A percentile compares a stretch with the other conserved stretches of the same genome.
Conservation (phyloP, 2,329 filamentous ascomycete species). For the Rasamsonia emersonii region DNA sequence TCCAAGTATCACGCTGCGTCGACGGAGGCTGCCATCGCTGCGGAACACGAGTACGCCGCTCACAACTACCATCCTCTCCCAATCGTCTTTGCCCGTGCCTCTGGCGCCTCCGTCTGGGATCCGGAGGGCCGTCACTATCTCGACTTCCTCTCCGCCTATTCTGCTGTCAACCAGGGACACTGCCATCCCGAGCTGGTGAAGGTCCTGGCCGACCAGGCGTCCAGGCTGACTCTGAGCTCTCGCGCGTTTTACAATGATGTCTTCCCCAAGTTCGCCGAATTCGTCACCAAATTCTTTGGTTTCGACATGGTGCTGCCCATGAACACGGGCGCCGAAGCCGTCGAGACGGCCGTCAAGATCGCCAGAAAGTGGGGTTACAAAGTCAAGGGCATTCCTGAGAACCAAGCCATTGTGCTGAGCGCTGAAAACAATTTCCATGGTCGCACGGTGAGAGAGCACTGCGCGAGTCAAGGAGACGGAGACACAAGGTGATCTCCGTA, state of each 20-base stretch:
- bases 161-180: conserved; percentile 94
- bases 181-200: conserved; percentile 95
- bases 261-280: conserved; percentile 90
- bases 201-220: conserved; percentile 79
- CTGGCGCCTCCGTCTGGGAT: conserved; percentile 89
- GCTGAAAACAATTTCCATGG: conserved; percentile 94
- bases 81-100: conserved; percentile 79
- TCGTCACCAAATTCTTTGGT: conserved; percentile 78
- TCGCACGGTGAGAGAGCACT: conserved; percentile 60
- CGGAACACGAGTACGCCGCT: conserved; percentile 77
- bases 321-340: conserved; percentile 95
- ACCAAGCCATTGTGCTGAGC: conserved; percentile 75
- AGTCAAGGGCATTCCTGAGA: conserved; percentile 77
- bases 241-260: conserved; percentile 98
- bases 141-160: conserved; percentile 97
- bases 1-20: conserved; percentile 65
- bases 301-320: conserved; percentile 98
- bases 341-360: conserved; percentile 93
- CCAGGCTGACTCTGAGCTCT: conserved; percentile 81
- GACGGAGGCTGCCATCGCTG: conserved; percentile 66
- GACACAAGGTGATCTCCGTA: not conserved
- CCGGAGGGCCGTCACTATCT: conserved; percentile 92
- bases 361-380: conserved; percentile 98
- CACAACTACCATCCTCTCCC: conserved; percentile 99
- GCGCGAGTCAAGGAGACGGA: not conserved